Base-by-base conservation (phyloP, 139 green algal genomes). In the Chlamydomonas sp. region DNA sequence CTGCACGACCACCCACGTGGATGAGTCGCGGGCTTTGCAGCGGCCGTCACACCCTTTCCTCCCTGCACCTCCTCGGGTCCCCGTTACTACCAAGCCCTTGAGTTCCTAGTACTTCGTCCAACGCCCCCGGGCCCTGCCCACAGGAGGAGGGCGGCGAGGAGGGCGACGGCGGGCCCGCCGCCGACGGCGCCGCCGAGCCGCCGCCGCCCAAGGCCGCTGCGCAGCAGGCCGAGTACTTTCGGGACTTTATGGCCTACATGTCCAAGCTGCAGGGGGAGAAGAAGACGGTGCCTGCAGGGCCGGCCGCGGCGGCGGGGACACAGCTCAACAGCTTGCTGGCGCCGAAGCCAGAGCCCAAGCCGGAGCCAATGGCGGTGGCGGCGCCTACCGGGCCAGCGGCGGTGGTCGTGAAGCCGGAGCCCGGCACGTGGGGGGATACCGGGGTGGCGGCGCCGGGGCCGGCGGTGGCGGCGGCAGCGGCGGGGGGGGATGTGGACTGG, bases 221-320 rank as follows among this genome's bases (percentile, higher is more conserved):
- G 64, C 66, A 83, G 67, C 67, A 78, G 14, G 85, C 85, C 2
- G 77, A 74, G 66, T 89, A 79, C 77, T 79, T 89, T 57, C 16
- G 68, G 58, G 67, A 85, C 66, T 89, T 85, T 20, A 84, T 85
- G 85, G 59, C 78, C 0, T 74, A 62, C 77, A 79, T 89, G 77
- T 57, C 77, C 4, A 10, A 63, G 58, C 17, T 83, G 49, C 66
- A 89, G 68, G 15, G 79, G 58, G 85, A 89, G 76, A 85, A 88
- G 75, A 49, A 73, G 7, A 31, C n/a, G 20, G 60, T 60, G 61
- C 0, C 49, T 60, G 60, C 62, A 49, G 31, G 64, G 63, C 63
- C 67, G 5, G 61, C 5, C 49, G 57, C 76, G 12, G 5, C 74
- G 75, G 84, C 17, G 75, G 79, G 64, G 66, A 3, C 9, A 18